phyloP scores from a whole-genome alignment of 345 rosid species.

The Moricandia moricandioides region DNA sequence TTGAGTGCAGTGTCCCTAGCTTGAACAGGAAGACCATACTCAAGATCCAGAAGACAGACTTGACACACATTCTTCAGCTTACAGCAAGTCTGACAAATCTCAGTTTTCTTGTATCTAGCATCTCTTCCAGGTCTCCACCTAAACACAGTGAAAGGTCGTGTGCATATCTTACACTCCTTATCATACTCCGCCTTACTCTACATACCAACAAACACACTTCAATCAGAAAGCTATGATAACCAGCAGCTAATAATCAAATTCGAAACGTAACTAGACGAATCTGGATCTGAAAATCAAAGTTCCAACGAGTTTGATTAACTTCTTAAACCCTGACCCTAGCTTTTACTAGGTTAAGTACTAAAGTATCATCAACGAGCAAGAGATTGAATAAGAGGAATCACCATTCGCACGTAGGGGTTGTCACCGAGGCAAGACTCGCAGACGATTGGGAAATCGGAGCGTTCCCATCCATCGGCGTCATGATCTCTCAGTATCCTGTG shows the following conservation, averaged over 20 bases:
- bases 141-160: conserved; percentile 89
- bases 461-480: conserved; percentile 95
- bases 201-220: conserved; percentile 17
- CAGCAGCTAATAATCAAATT: neutral
- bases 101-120: conserved; percentile 85
- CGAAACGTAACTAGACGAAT: neutral
- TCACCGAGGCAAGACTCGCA: conserved; percentile 97
- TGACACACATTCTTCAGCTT: conserved; percentile 97
- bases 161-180: conserved; percentile 97
- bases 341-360: neutral
- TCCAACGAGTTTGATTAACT: neutral
- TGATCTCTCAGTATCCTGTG: conserved; percentile 80
- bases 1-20: conserved; percentile 83
- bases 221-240: neutral
- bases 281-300: conserved; percentile 3
- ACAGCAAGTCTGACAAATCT: conserved; percentile 90
- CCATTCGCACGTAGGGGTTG: conserved; percentile 95
- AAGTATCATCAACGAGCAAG: neutral
- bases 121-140: conserved; percentile 97
- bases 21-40: conserved; percentile 95
- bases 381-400: conserved; percentile 20
- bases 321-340: neutral
- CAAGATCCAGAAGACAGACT: conserved; percentile 95
- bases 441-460: conserved; percentile 90
- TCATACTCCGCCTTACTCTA: conserved; percentile 85